Base-by-base conservation (phyloP, 169 alveolate genomes). In the Cryptosporidium ubiquitum region DNA sequence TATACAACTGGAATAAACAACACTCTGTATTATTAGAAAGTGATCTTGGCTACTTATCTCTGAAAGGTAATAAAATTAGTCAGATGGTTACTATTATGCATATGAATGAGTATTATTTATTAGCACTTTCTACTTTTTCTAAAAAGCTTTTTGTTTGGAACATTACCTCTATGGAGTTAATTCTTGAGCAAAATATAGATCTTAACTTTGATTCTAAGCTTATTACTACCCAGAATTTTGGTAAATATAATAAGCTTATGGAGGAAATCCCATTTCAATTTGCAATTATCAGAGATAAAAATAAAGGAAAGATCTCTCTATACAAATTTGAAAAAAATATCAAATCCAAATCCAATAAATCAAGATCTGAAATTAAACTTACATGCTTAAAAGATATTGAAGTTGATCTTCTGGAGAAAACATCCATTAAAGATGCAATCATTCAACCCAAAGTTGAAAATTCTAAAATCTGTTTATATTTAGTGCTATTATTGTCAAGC, bases 401-500 rank as follows among this genome's bases (percentile, higher is more conserved):
- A 5, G n/a, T 73, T 10, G 52, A 55, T 9, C 20, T 55, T 5
- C 35, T 35, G 26, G 51, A 52, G 35, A 39, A 57, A 1, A 55
- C 69, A 14, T 29, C 39, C 3, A 40, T 73, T 9, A 16, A 35
- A 44, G 85, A 73, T 73, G 61, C 70, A 5, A 40, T 31, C 1
- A 33, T 73, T 12, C 85, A 73, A 26, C 23, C 14, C 12, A 29
- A 18, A 9, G 51, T 73, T 31, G 44, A 23, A n/a, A 29, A 58
- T 12, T 55, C 85, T 18, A 73, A 58, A 73, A 37, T 73, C 18
- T 31, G 16, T 31, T 29, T 73, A 33, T 73, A 73, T 73, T 35
- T 73, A 73, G 85, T 73, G 58, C 70, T 73, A 29, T 61, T 73
- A 31, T 39, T 73, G 7, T 73, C 85, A 16, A 73, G 85, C 49